Evolutionary conservation across 2,329 filamentous ascomycete species (phyloP), one percentile per base, ranked within the genome.

Genomic region (Ascochyta pisi): DNA sequence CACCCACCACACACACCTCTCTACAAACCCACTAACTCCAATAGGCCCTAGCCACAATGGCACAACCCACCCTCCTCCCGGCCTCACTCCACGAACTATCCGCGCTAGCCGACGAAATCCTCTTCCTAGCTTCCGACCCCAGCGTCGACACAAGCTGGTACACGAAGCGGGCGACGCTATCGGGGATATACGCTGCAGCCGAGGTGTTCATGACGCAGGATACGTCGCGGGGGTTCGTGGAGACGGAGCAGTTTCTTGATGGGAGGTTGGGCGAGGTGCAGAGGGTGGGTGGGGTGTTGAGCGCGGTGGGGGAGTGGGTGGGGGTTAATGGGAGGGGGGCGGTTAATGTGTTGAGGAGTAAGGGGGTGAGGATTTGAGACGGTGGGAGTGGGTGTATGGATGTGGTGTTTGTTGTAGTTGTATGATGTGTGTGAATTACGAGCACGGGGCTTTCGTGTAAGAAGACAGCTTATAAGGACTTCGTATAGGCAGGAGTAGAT

Each of bases 141-240:
- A 84, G 88, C 22, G 90, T 97, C 57, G 93, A 98, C 75, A 84
- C 86, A 4, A 88, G 87, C 4, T 99, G 95, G 95, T 99, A 99
- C 67, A 87, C 87, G 2, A 89, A 89, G 72, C 82, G 88, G 3
- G 82, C 86, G 8, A 83, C 81, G 0, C 74, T 91, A 23, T 82
- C 85, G 0, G 82, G 83, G 2, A 82, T 90, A n/a, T 91, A 90
- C 70, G 91, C 91, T 1, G 76, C 77, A 5, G 75, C 89, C 52
- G 95, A 99, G 77, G 81, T 97, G 5, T 96, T 93, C 78, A 97
- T 98, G 92, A 97, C 92, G 22, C 92, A 89, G 56, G 95, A 98
- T 76, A 82, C 81, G 57, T 92, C 89, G 4, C 78, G 83, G 0
- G 86, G 85, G n/a, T 95, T 90, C 67, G 74, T 71, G 9, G 90